phyloP scores from a whole-genome alignment of 2,329 filamentous ascomycete species.

The Nectriaceae sp. region DNA sequence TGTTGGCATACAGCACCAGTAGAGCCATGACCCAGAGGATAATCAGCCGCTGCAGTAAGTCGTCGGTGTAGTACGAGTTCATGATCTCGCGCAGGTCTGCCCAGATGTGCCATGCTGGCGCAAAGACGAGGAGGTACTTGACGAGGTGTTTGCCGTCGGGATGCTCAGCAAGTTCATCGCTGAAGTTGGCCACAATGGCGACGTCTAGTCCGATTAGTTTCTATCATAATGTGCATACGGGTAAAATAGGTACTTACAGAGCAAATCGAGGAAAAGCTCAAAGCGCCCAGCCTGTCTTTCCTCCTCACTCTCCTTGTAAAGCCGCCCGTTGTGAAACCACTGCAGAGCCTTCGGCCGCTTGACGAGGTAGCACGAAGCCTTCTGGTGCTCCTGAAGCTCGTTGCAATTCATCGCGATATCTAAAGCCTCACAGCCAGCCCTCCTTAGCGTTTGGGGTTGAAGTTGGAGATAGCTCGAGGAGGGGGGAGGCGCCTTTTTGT shows the following conservation, averaged over 20 bases:
- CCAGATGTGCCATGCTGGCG: conserved; percentile 53
- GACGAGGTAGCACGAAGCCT: conserved; percentile 35
- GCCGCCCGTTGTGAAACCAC: conserved; percentile 46
- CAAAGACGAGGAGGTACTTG: conserved; percentile 51
- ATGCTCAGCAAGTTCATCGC: conserved; percentile 48
- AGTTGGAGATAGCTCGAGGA: background rate
- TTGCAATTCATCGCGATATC: conserved; percentile 37
- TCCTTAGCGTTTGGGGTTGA: no score
- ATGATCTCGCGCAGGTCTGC: conserved; percentile 51
- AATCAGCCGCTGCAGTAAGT: conserved; percentile 46
- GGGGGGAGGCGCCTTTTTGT: background rate
- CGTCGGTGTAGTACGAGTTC: conserved; percentile 55
- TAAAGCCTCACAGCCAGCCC: background rate
- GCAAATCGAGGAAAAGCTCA: conserved; percentile 51
- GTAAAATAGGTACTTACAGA: conserved; percentile 35
- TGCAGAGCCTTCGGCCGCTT: conserved; percentile 43
- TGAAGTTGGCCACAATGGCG: conserved; percentile 52
- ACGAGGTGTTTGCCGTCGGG: conserved; percentile 44
- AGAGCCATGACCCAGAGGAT: conserved; percentile 54
- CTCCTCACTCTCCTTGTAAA: conserved; percentile 43
- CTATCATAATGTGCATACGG: background rate
- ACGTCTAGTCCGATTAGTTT: conserved; percentile 37
- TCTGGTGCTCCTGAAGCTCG: conserved; percentile 35
- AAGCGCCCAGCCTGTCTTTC: conserved; percentile 49
- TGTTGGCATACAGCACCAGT: conserved; percentile 50